These are phyloP conservation scores for Epichloe bromicola DNA, from an alignment of 2,329 filamentous ascomycete genomes.

Conservation along the genomic window DNA sequence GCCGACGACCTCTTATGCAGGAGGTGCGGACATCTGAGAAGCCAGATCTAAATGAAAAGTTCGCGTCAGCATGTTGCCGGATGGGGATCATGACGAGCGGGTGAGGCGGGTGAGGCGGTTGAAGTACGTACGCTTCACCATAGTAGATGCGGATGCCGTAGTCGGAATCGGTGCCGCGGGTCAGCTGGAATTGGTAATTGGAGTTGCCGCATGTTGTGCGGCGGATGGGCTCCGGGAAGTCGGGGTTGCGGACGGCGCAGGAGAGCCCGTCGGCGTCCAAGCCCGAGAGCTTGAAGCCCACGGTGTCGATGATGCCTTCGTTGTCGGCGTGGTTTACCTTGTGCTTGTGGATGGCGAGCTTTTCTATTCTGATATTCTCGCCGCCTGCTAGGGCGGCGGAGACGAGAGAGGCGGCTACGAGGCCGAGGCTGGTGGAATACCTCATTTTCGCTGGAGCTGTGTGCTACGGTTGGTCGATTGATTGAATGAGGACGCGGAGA, in stretches of 20 bases:
- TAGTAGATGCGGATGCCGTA: background rate
- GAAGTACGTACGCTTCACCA: conserved; percentile 8
- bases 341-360: conserved; percentile 14
- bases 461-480: no score
- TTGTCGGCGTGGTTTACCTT: conserved; percentile 6
- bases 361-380: conserved; percentile 14
- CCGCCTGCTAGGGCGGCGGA: background rate
- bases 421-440: background rate
- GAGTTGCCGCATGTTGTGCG: conserved; percentile 12
- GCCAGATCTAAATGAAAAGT: background rate
- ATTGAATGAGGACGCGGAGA: background rate
- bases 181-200: conserved; percentile 18
- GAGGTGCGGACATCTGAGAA: background rate
- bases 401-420: background rate
- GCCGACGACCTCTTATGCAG: rapidly evolving
- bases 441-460: background rate
- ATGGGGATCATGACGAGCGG: background rate
- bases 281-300: conserved; percentile 13
- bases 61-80: background rate
- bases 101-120: no score
- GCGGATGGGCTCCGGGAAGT: conserved; percentile 10
- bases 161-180: no score
- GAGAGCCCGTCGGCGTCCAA: conserved; percentile 7
- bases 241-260: conserved; percentile 8
- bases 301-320: conserved; percentile 6